phyloP scores from a whole-genome alignment of 177 flowering plant species.

The Vitis hybrid region DNA sequence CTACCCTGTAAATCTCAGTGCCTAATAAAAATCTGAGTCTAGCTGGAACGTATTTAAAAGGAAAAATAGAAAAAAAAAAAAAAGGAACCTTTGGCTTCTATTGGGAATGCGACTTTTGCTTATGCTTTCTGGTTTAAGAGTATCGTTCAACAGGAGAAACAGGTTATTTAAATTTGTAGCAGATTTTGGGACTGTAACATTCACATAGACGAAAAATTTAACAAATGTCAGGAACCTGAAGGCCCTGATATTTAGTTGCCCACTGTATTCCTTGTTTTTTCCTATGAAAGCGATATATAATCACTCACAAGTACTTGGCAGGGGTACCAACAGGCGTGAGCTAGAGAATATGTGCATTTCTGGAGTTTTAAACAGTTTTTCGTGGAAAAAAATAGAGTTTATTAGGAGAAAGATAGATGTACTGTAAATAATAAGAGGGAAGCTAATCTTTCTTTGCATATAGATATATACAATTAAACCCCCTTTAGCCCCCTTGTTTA shows the following conservation, averaged over 20 bases:
- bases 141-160: not conserved
- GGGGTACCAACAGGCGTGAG: not conserved
- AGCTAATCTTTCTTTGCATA: too few relatives aligned
- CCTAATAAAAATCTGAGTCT: conserved; percentile 26
- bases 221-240: not conserved
- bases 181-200: not conserved
- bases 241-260: not conserved
- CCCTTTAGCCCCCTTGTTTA: too few relatives aligned
- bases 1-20: conserved; percentile 24
- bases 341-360: not conserved
- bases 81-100: conserved; percentile 11
- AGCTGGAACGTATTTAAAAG: conserved; percentile 25
- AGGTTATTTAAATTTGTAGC: not conserved
- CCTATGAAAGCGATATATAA: conserved; percentile 1
- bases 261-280: not conserved
- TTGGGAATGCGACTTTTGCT: conserved; percentile 29
- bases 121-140: conserved; percentile 23
- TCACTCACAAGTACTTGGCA: not conserved
- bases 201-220: not conserved
- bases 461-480: too few relatives aligned
- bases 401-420: not conserved
- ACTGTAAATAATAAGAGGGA: too few relatives aligned
- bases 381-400: not conserved
- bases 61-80: not conserved
- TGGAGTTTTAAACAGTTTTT: not conserved